Evolutionary conservation across 768 basidiomycete genomes (phyloP).

Genomic region (Cystofilobasidium bisporidii): DNA sequence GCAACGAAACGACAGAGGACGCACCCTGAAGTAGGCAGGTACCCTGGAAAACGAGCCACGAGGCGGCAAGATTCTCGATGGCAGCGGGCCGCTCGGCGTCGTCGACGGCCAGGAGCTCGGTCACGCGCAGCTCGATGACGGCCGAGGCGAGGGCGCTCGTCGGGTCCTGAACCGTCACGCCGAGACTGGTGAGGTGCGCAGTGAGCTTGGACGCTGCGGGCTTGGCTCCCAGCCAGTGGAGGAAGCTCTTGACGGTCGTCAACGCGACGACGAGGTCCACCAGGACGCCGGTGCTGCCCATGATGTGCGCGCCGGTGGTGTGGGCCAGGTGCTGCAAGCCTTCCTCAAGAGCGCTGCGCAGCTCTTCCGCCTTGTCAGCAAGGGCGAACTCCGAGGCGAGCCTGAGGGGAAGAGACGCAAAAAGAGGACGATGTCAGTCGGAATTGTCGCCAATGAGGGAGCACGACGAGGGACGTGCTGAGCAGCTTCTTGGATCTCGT

Average conservation of each 20-base stretch:
- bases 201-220: neutral
- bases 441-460: too few species aligned
- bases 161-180: neutral
- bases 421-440: too few species aligned
- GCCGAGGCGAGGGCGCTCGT: neutral
- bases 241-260: constrained; percentile 19
- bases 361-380: neutral
- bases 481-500: constrained; percentile 9
- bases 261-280: constrained; percentile 9
- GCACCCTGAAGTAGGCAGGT: neutral
- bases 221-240: constrained; percentile 10
- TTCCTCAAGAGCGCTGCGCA: constrained; percentile 7
- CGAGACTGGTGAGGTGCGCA: neutral
- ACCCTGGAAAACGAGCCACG: neutral
- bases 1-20: too few species aligned
- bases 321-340: constrained; percentile 5
- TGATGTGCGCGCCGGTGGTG: neutral
- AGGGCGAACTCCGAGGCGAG: constrained; percentile 1
- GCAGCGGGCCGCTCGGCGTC: neutral
- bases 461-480: constrained; percentile 9
- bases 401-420: neutral
- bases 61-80: neutral
- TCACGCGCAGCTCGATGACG: neutral
- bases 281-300: neutral
- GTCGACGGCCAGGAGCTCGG: neutral